Conservation (phyloP, 495 filamentous ascomycete genomes). For the Neurospora sp. region DNA sequence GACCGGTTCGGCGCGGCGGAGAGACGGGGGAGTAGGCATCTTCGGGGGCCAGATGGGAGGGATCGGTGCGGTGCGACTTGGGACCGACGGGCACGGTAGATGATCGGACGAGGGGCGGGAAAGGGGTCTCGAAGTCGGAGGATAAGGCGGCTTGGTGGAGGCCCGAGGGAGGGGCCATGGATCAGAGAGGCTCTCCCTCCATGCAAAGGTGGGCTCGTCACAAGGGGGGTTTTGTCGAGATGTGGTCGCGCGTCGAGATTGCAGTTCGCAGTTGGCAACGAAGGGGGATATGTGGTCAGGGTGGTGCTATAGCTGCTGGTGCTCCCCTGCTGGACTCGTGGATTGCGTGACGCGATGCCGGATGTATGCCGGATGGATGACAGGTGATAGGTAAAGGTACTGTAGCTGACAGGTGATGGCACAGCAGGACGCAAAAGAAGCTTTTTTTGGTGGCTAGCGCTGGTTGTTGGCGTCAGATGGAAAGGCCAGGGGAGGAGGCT, state of each 20-base stretch:
- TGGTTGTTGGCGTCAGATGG: background rate
- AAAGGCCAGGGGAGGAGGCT: background rate
- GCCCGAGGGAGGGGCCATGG: constrained; percentile 28
- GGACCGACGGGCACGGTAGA: constrained; percentile 29
- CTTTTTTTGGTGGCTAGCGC: background rate
- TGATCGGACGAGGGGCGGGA: constrained; percentile 24
- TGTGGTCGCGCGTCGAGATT: background rate
- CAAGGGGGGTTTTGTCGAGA: background rate
- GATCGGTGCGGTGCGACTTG: constrained; percentile 30
- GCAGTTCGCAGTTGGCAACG: background rate
- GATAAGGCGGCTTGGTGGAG: constrained; percentile 20
- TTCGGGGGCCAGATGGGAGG: constrained; percentile 62
- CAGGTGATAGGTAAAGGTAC: background rate
- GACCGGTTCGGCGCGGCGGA: constrained; percentile 43
- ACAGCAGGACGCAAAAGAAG: background rate
- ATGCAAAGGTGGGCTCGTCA: constrained; percentile 9
- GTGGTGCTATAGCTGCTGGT: background rate
- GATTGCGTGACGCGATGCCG: background rate
- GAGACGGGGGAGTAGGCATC: constrained; percentile 64
- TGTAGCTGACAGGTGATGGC: background rate
- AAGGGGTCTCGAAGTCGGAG: constrained; percentile 19
- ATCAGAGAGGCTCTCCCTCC: constrained; percentile 6
- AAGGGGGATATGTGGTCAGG: background rate
- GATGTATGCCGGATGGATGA: background rate
- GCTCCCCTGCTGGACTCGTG: background rate